Evolutionary conservation across 305 asterid species (phyloP).

Genomic region (Fraxinus baroniana): DNA sequence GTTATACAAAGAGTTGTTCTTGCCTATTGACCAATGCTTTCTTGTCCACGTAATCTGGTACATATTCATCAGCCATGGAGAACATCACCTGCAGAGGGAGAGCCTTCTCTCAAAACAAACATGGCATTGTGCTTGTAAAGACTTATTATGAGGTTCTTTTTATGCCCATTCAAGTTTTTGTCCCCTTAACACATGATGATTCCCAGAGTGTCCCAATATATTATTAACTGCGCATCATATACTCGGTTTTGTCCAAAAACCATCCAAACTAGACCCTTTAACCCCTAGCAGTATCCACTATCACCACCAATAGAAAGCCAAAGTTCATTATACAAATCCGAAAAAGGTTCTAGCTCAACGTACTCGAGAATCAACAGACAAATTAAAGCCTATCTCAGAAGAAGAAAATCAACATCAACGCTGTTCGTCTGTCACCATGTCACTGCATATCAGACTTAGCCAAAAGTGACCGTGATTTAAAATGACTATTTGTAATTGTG

Average conservation of each 20-base stretch:
- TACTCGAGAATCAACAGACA: neutral
- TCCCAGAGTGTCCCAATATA: neutral
- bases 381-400: neutral
- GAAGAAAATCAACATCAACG: neutral
- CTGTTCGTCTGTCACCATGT: neutral
- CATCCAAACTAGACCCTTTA: neutral
- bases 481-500: neutral
- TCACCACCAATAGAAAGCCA: neutral
- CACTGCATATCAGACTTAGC: neutral
- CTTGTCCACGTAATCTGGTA: slow-evolving; percentile 94
- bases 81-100: slow-evolving; percentile 60
- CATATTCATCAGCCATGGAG: slow-evolving; percentile 87
- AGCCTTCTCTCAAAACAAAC: neutral
- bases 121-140: neutral
- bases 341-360: neutral
- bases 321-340: neutral
- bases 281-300: neutral
- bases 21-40: slow-evolving; percentile 75
- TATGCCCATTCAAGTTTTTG: neutral
- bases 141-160: neutral
- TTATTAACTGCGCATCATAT: neutral
- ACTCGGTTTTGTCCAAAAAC: neutral
- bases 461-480: neutral
- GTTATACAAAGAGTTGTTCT: slow-evolving; percentile 28
- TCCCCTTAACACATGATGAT: neutral